These are phyloP conservation scores for Russula virescens DNA, from an alignment of 768 basidiomycete species.

Conservation along the genomic window DNA sequence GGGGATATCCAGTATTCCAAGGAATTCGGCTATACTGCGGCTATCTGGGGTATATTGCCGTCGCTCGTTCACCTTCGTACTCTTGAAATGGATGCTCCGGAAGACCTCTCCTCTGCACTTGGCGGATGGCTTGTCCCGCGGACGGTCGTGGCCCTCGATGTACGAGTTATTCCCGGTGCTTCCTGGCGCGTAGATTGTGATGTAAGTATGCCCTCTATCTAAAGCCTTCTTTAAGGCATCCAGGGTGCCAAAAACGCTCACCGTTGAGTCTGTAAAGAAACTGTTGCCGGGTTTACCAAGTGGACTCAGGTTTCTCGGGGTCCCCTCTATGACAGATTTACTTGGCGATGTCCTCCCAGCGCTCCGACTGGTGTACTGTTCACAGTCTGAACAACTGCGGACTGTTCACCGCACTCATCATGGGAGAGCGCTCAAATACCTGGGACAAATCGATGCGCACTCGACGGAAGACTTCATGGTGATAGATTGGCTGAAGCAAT, in stretches of 20 bases:
- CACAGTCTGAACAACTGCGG: background rate
- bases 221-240: too few species aligned
- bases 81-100: background rate
- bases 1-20: too few species aligned
- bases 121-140: background rate
- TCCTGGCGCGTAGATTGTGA: background rate
- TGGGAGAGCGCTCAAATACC: background rate
- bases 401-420: background rate
- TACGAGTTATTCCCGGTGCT: background rate
- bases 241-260: background rate
- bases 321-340: background rate
- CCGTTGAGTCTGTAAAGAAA: background rate
- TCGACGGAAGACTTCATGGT: background rate
- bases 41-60: background rate
- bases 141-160: background rate
- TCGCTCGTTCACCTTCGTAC: background rate
- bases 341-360: background rate
- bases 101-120: background rate
- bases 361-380: background rate
- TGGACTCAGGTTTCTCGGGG: background rate
- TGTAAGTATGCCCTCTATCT: background rate
- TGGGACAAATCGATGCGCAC: too few species aligned
- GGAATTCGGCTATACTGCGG: background rate
- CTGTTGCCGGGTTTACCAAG: background rate
- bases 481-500: background rate